Base-by-base conservation (phyloP, 495 filamentous ascomycete genomes). In the Lophiotrema nucula region DNA sequence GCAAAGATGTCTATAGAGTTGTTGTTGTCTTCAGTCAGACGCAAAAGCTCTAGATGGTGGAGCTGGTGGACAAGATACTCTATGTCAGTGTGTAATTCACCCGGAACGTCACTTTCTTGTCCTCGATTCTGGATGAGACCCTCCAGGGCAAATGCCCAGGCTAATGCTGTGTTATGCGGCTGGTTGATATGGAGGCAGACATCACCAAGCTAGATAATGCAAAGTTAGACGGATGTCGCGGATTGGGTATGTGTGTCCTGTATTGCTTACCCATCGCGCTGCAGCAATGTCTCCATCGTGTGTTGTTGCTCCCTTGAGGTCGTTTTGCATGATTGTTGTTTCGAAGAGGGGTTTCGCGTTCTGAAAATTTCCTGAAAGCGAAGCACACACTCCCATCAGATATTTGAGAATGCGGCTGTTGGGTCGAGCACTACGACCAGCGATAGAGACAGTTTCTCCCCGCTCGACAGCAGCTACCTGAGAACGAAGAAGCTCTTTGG, bases 201-300 rank as follows among this genome's bases (percentile, higher is more conserved):
- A 38, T 66, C 64, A 8, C 64, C 64, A 19, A 66, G 58, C n/a
- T n/a, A n/a, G n/a, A n/a, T n/a, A n/a, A n/a, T n/a, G n/a, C n/a
- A n/a, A n/a, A n/a, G n/a, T n/a, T n/a, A n/a, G n/a, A n/a, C n/a
- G n/a, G n/a, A n/a, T n/a, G n/a, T n/a, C n/a, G n/a, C n/a, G n/a
- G n/a, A n/a, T n/a, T n/a, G n/a, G n/a, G n/a, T n/a, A n/a, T n/a
- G n/a, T n/a, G n/a, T n/a, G n/a, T n/a, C n/a, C n/a, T n/a, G n/a
- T n/a, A n/a, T n/a, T n/a, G n/a, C n/a, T n/a, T n/a, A n/a, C n/a
- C 64, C 64, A 62, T 12, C 58, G 49, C 11, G 54, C 54, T 12
- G 64, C 64, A 8, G 64, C 64, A 13, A 66, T 62, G 28, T 59
- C 55, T 10, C 53, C 64, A 28, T 65, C 56, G 46, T 66, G 58